Conservation (phyloP, 441 rosid species). For the Adansonia gregorii region DNA sequence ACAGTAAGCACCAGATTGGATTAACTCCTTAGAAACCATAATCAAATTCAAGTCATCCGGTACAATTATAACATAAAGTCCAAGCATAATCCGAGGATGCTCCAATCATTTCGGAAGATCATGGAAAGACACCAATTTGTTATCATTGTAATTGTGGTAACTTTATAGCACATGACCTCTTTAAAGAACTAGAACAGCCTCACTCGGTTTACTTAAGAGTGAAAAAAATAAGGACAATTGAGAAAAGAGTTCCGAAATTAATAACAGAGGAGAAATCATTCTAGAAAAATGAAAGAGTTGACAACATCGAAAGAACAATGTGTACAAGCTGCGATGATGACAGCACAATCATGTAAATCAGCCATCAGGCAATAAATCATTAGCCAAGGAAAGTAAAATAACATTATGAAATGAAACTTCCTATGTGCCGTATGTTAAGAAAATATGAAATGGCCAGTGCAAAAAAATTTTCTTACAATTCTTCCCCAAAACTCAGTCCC, state of each 20-base stretch:
- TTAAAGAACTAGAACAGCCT: background rate
- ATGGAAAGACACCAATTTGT: background rate
- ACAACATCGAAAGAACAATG: background rate
- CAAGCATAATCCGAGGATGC: background rate
- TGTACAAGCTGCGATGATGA: background rate
- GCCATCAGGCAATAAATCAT: background rate
- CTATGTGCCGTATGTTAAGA: background rate
- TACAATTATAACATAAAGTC: background rate
- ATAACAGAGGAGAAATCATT: background rate
- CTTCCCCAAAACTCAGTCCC: slow-evolving; percentile 21
- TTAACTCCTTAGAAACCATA: background rate
- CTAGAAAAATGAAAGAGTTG: background rate
- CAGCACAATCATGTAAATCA: background rate
- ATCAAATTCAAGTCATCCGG: background rate
- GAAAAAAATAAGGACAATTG: background rate
- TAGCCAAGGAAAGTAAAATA: background rate
- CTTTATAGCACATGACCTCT: background rate
- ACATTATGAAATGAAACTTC: slow-evolving; percentile 9
- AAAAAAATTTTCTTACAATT: slow-evolving; percentile 31
- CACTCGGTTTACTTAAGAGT: background rate
- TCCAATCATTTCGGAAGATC: slow-evolving; percentile 2
- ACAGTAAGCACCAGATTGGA: background rate
- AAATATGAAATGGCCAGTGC: background rate
- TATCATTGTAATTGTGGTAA: background rate
- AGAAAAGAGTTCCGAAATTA: slow-evolving; percentile 1